Base-by-base conservation (phyloP, 768 basidiomycete genomes). In the Pleurotus tuber-regium region DNA sequence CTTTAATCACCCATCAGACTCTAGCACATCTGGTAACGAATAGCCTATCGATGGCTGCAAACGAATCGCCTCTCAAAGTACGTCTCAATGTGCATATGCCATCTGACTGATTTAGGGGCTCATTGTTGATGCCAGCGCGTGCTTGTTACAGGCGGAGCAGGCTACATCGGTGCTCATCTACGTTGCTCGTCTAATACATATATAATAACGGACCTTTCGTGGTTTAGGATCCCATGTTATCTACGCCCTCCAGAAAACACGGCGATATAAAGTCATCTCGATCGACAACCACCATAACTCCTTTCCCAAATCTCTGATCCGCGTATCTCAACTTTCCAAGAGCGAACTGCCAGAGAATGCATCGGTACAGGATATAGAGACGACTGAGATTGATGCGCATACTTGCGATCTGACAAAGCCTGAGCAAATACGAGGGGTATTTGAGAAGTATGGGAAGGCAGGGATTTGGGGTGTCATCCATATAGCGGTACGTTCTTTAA, bases 381-480 rank as follows among this genome's bases (percentile, higher is more conserved):
- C 84, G 64, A 78, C 85, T 4, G 77, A 83, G 59, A 82, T 97
- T 54, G 89, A 93, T 55, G 69, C 77, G 14, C 66, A 84, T 65
- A 64, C 69, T 5, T 86, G 82, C 58, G 93, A 98, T 70, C 73
- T 98, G 52, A 91, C 88, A 10, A 76, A 79, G 43, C 72, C 79
- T 23, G 81, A 79, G 1, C 78, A 92, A 60, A 77, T 98, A 54
- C 79, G 84, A 51, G 70, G 73, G 12, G 83, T 98, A 6, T 98
- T 98, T 56, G 80, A 86, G 52, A 77, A 81, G 55, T 96, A 96
- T 66, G 84, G 82, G 47, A 86, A 90, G 61, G 91, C 90, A 16
- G 91, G 91, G 3, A 90, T 99, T 56, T 98, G 93, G 91, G 97
- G 95, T 44, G 92, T 98, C 19, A 76, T 99, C 50, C 97, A 98